Evolutionary conservation across 2,329 filamentous ascomycete genomes (phyloP).

Genomic region (Pestalotiopsis fici): DNA sequence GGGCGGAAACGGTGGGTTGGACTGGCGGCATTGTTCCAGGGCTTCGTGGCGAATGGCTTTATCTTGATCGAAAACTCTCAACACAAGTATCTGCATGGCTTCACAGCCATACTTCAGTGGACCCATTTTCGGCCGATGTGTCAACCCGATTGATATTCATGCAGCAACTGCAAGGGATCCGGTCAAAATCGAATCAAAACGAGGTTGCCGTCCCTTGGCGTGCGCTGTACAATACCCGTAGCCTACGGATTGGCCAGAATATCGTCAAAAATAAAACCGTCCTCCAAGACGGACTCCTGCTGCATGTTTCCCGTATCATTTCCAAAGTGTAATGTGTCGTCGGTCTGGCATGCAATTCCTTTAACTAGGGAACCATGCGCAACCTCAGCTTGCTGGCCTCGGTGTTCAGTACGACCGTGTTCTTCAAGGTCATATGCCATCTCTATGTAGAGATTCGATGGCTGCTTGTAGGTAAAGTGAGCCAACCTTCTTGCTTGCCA

Average conservation of each 20-base stretch:
- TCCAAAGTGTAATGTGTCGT: constrained; percentile 21
- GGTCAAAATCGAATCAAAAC: constrained; percentile 48
- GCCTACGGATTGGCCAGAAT: constrained; percentile 32
- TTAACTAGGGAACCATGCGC: constrained; percentile 35
- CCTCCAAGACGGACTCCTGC: constrained; percentile 19
- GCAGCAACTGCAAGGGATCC: constrained; percentile 47
- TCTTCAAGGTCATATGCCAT: constrained; percentile 38
- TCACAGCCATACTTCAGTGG: constrained; percentile 52
- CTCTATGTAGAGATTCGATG: constrained; percentile 34
- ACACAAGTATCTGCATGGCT: constrained; percentile 41
- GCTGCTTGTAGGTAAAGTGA: constrained; percentile 30
- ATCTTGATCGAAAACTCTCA: constrained; percentile 23
- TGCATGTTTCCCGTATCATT: constrained; percentile 21
- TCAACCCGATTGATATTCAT: constrained; percentile 48
- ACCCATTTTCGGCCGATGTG: constrained; percentile 44
- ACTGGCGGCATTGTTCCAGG: constrained; percentile 29
- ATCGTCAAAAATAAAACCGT: constrained; percentile 18
- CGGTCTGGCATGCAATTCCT: constrained; percentile 20
- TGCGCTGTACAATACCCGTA: constrained; percentile 31
- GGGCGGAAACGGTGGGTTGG: constrained; percentile 38
- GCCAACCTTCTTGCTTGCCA: constrained; percentile 18
- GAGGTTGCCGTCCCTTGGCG: constrained; percentile 37
- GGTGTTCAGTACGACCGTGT: constrained; percentile 31
- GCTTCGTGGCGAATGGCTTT: constrained; percentile 30
- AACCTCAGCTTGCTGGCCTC: constrained; percentile 31